Base-by-base conservation (phyloP, 257 asterid species). In the Plectranthus barbatus region DNA sequence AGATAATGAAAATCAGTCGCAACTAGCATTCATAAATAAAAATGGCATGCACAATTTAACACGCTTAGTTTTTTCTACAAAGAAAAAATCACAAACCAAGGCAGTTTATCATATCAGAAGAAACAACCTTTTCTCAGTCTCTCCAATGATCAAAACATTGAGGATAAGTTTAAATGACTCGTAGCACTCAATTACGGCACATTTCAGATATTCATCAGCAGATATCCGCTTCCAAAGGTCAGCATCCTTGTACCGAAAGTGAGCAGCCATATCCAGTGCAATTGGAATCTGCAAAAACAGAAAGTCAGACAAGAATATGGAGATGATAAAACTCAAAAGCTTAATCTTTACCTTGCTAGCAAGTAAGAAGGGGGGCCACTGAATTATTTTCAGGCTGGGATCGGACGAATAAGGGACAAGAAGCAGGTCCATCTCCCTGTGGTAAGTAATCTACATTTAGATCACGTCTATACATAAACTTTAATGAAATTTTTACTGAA, bases 371-470 rank as follows among this genome's bases (percentile, higher is more conserved):
- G 97, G 97, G 60, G 99, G 99, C 99, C 99, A 92, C 68, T 92
- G 99, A 53, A 89, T 86, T 61, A 82, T 74, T 67, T 92, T 87
- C 20, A 87, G 76, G 75, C 90, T 77, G 40, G 95, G 87, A 80
- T 92, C 99, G 23, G 95, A 92, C 64, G 96, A 83, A 80, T 93
- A 87, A 46, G 99, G 99, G 74, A 93, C 99, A 50, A 93, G 84
- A 65, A 93, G 90, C 78, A 93, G 83, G 78, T 93, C 99, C 99
- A 93, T 93, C 90, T 93, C 99, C 91, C 99, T 92, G 94, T 74
- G 76, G 64, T 66, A 67, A 58, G 60, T 29, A 64, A 57, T 68
- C 7, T 61, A 66, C 57, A 23, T 71, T 86, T 49, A 81, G 75
- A 72, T 79, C 76, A 55, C 21, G 6, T 40, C 26, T 19, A 34